Evolutionary conservation across 2,329 filamentous ascomycete species (phyloP).

Genomic region (Ophiostoma australiae): DNA sequence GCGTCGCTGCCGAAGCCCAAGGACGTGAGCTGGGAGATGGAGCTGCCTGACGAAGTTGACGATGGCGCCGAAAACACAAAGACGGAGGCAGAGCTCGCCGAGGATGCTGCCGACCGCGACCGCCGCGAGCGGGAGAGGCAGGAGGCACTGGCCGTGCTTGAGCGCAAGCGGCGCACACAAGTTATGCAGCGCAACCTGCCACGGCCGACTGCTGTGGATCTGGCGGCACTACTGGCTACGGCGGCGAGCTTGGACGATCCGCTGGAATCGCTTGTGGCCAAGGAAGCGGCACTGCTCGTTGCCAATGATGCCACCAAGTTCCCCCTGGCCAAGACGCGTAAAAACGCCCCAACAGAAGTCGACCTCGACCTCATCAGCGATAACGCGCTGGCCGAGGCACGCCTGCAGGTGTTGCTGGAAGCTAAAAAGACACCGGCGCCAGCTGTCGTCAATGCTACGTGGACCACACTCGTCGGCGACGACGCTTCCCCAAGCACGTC

Average conservation of each 20-base stretch:
- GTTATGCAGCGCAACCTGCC: conserved; percentile 85
- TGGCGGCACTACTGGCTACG: conserved; percentile 60
- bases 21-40: conserved; percentile 89
- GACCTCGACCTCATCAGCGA: conserved; percentile 65
- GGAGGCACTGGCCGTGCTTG: conserved; percentile 62
- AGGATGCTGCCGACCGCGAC: conserved; percentile 68
- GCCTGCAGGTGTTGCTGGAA: conserved; percentile 71
- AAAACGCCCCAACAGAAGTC: conserved; percentile 36
- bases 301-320: conserved; percentile 74
- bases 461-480: conserved; percentile 31
- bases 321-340: conserved; percentile 58
- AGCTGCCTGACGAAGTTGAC: conserved; percentile 75
- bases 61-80: conserved; percentile 56
- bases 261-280: conserved; percentile 64
- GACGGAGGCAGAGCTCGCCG: conserved; percentile 49
- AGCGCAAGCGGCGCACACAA: conserved; percentile 79
- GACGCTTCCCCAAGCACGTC: conserved; percentile 30
- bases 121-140: conserved; percentile 67
- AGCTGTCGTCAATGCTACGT: not conserved
- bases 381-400: conserved; percentile 65
- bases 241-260: conserved; percentile 59
- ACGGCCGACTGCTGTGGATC: conserved; percentile 67
- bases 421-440: conserved; percentile 44
- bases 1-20: conserved; percentile 85
- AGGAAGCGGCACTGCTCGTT: conserved; percentile 73